A percentile compares a stretch with the other conserved stretches of the same genome.
These are phyloP conservation scores for Eutypa lata DNA, from an alignment of 2,329 filamentous ascomycete genomes.

Conservation along the genomic window DNA sequence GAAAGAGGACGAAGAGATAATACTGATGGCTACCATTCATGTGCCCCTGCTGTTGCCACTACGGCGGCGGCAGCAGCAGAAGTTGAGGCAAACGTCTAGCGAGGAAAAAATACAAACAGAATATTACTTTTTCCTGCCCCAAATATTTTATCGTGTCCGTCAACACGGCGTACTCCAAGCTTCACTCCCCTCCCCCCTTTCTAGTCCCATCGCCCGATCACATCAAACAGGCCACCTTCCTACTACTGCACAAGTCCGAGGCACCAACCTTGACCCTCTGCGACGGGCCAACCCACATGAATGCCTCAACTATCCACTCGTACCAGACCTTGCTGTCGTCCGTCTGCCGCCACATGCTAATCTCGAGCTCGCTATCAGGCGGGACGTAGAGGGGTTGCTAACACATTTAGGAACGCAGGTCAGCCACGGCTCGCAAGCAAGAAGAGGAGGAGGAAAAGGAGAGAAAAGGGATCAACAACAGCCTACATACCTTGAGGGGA, in stretches of 20 bases:
- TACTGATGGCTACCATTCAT: not conserved
- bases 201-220: conserved; percentile 28
- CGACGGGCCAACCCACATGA: conserved; percentile 59
- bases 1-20: not conserved
- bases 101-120: not conserved
- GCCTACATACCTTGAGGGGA: conserved; percentile 72
- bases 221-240: conserved; percentile 70
- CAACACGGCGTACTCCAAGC: not conserved
- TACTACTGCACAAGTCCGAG: conserved; percentile 66
- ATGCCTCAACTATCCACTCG: conserved; percentile 93
- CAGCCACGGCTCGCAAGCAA: not conserved
- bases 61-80: too few relatives aligned
- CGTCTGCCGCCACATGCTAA: conserved; percentile 94
- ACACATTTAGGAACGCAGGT: conserved; percentile 6
- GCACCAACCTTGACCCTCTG: conserved; percentile 62
- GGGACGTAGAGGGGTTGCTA: conserved; percentile 84
- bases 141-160: not conserved
- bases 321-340: conserved; percentile 98
- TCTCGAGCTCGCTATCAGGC: conserved; percentile 77
- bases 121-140: not conserved
- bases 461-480: not conserved
- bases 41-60: too few relatives aligned
- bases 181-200: not conserved
- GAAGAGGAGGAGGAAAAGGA: not conserved
- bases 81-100: not conserved